Evolutionary conservation across 2,329 filamentous ascomycete species (phyloP), one percentile per base, ranked within the genome.

Genomic region (Cladosporium sp.): DNA sequence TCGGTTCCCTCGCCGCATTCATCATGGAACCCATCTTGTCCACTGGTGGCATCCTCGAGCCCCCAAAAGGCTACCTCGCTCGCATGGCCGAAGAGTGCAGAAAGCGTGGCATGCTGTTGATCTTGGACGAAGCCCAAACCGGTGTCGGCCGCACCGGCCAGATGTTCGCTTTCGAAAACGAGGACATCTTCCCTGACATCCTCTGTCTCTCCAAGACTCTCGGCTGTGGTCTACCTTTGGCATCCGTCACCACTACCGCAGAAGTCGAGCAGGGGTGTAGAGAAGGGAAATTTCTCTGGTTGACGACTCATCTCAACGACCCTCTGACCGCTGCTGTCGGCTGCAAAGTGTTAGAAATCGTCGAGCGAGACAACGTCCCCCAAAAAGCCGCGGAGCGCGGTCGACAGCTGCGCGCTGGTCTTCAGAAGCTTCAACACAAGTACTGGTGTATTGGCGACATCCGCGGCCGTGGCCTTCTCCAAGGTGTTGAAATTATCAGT

Each of bases 21-120:
- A 86, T 90, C 63, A 75, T 89, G 58, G 87, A 89, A 70, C 85
- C 84, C 0, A 88, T 89, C 39, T 79, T 86, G 0, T 84, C 81
- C 0, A 84, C 83, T 18, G 86, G 84, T 0, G 87, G 88, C 2
- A 67, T 67, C n/a, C 63, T 67, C 34, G 65, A 57, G 56, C 65
- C 57, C 4, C 65, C 65, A 10, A 58, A 60, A 32, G 65, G 65
- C 32, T 67, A 65, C 49, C 39, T 67, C 11, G 32, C 30, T 14
- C 63, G 57, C 7, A 58, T 67, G 63, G 53, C 26, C 16, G 49
- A 30, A 43, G 63, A 77, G 34, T 78, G 77, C 62, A 68, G 72
- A 26, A 70, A 68, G 32, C 69, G 75, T 28, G 68, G 67, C 4
- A 79, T 78, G 76, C 69, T 78, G 1, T 66, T 78, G 16, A 77